Evolutionary conservation across 2,329 filamentous ascomycete genomes (phyloP), one percentile per base, ranked within the genome.

Genomic region (Nigrospora oryzae): DNA sequence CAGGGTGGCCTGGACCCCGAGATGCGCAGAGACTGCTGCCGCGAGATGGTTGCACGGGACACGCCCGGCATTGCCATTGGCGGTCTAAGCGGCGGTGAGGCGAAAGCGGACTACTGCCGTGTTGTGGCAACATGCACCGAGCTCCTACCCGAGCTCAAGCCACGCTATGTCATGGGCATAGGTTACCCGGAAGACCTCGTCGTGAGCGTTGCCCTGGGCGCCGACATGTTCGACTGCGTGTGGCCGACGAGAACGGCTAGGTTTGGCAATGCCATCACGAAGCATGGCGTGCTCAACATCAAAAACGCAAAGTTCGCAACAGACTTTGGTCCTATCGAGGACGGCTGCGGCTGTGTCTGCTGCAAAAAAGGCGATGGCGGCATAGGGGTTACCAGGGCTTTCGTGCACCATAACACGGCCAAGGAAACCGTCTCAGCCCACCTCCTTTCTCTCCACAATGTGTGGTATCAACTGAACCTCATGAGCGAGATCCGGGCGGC

Each of bases 201-300:
- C 2, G 90, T 98, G 35, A 94, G 89, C 43, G 83, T 96, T 4
- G 93, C 93, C 1, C 75, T 98, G 1, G 93, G 93, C 4, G 93
- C 93, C 40, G 93, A 98, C 66, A 98, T 98, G 93, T 98, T 98
- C 62, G 93, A 98, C 67, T 98, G 94, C 60, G 93, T 98, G 7
- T 98, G 93, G 93, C 94, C 93, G 1, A 97, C 93, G 5, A 77
- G 93, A 44, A 98, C 93, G 33, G 93, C 93, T 60, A 82, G 93
- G 32, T 98, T 98, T 60, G 93, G 94, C 48, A 96, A 96, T 60
- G 93, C 91, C 34, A 79, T 98, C 47, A 96, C 91, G 3, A 77
- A 80, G 45, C 57, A 72, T 36, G 94, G 93, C 11, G 79, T 88
- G n/a, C 68, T 96, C 38, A 96, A 95, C 62, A 70, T 98, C 39